These are phyloP conservation scores for Phytophthora fragariae DNA, from an alignment of 352 stramenopile genomes.

Conservation along the genomic window DNA sequence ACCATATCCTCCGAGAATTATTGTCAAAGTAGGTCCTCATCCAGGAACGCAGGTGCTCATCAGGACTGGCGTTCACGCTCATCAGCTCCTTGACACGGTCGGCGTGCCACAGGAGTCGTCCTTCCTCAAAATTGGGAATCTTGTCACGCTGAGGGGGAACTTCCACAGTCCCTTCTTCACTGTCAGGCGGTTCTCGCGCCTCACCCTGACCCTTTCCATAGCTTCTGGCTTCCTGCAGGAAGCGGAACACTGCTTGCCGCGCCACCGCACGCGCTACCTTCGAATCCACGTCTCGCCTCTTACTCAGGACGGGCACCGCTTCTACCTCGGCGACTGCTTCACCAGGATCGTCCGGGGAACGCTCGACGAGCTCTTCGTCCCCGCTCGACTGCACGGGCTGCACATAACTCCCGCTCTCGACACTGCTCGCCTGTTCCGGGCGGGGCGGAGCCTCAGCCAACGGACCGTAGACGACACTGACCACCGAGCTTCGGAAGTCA, in stretches of 20 bases:
- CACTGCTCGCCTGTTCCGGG: no score
- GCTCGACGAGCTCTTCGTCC: no score
- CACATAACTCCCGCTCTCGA: no score
- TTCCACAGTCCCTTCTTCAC: not conserved
- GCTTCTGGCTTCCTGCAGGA: not conserved
- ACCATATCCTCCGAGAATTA: not conserved
- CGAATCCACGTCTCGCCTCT: not conserved
- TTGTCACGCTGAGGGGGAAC: slow-evolving; percentile 1
- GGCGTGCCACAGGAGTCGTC: not conserved
- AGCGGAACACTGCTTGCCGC: not conserved
- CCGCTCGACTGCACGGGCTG: no score
- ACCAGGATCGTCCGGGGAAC: not conserved
- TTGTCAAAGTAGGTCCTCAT: no score
- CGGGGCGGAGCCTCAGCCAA: not conserved
- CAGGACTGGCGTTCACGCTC: no score
- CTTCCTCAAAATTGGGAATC: not conserved
- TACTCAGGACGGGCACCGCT: not conserved
- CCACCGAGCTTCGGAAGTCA: not conserved
- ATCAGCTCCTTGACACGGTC: not conserved
- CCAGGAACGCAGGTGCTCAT: no score
- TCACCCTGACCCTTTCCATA: not conserved
- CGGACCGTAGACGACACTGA: not conserved
- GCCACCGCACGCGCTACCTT: not conserved
- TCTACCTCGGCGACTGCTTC: not conserved
- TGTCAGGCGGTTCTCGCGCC: not conserved